Evolutionary conservation across 768 basidiomycete species (phyloP), one percentile per base, ranked within the genome.

Genomic region (Lyophyllum semitale): DNA sequence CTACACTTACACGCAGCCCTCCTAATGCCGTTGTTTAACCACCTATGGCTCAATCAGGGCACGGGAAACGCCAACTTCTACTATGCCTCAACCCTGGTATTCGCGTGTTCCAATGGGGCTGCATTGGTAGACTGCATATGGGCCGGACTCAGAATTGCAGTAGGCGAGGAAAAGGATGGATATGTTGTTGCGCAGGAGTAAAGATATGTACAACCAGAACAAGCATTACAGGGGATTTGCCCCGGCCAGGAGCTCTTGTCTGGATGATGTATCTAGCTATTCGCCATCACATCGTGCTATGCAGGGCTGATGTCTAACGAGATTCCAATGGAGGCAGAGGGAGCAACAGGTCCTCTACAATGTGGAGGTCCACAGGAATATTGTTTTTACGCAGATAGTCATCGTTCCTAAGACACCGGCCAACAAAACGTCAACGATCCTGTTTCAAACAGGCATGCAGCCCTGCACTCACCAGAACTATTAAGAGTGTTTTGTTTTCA

Each of bases 61-160:
- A 91, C 93, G 5, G 97, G 94, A 2, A 98, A 99, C 65, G 95
- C 96, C 43, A 98, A 98, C 69, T 99, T 99, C 73, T 98, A 92
- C 74, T 99, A 98, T 64, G 97, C 97, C 0, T 87, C 89, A 3
- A 98, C 95, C 2, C 77, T 98, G 57, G 96, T 99, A 15, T 94
- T 95, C 69, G 95, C 93, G 0, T 80, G 94, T 59, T 89, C 87
- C 2, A 89, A 91, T 59, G 94, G 93, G 0, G 82, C 89, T n/a
- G 88, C 88, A 17, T 64, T 95, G 12, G 75, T 93, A 2, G 96
- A 97, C 66, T 84, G 84, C 26, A 75, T 92, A 26, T 91, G 88
- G 79, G 91, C 94, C 0, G 89, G 89, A n/a, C 73, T 95, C 67
- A 77, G 88, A 61, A 80, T 87, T 60, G 86, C 89, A 4, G 81